Evolutionary conservation across 148 eudicot genomes (phyloP).

Genomic region (Nyssa sinensis): DNA sequence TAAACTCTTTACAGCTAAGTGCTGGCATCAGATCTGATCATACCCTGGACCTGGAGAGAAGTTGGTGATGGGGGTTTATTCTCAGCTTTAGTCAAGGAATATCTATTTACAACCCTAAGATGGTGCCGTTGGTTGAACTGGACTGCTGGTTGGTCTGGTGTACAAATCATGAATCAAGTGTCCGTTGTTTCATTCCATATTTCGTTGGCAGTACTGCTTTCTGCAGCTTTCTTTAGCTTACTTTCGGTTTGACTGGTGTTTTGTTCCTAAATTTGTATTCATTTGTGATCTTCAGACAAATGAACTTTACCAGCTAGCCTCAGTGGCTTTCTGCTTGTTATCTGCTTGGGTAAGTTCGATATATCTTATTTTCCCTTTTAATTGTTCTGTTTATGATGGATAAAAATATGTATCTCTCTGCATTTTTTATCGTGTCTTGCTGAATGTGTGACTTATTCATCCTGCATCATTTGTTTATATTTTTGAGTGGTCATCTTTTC

Average conservation of each 20-base stretch:
- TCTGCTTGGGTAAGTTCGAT: conserved; percentile 86
- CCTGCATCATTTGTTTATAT: neutral
- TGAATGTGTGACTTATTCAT: conserved; percentile 4
- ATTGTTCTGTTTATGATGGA: neutral
- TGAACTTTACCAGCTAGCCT: conserved; percentile 96
- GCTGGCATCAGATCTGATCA: no score
- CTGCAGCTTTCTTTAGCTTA: conserved; percentile 1
- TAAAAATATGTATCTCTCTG: neutral
- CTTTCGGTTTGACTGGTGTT: neutral
- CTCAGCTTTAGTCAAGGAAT: neutral
- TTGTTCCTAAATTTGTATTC: neutral
- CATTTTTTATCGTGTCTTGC: neutral
- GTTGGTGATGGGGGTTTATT: neutral
- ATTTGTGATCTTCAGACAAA: conserved; percentile 65
- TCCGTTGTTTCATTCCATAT: no score
- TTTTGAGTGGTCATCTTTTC: neutral
- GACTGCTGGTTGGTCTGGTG: neutral
- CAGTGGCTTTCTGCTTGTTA: conserved; percentile 95
- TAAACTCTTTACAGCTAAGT: no score
- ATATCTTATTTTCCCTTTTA: neutral
- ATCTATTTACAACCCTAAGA: neutral
- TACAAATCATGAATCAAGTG: neutral
- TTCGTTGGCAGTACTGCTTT: neutral
- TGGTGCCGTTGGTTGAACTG: neutral
- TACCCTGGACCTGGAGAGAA: no score